Base-by-base conservation (phyloP, 1,284 basidiomycete species). In the Ceratobasidium sp. region DNA sequence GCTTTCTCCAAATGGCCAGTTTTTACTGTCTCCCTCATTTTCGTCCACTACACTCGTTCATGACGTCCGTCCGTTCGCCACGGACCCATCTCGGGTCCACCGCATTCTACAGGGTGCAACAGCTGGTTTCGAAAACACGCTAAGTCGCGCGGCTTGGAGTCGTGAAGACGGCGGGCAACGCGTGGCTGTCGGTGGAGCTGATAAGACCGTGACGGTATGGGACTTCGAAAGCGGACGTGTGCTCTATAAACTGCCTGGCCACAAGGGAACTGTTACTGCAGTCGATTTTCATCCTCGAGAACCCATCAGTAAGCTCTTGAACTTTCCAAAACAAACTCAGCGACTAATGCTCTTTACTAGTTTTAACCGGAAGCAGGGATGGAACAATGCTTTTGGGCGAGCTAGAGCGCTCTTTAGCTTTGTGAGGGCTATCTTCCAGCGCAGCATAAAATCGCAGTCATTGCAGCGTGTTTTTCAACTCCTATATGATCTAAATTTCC, bases 281-380 rank as follows among this genome's bases (percentile, higher is more conserved):
- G 95, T 96, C 0, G 96, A 96, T 83, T 96, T 96, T 87, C 95
- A 97, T 83, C 94, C 95, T 20, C 95, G 92, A 84, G 97, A 98
- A 84, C 97, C 96, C 20, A 97, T 98, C 84, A 91, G 95, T 94
- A 84, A 81, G 91, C 87, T n/a, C 20, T 33, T 66, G 44, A 39
- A 12, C 49, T 67, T 44, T 61, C 26, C 51, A 5, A 44, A n/a
- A 28, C 42, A 40, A 64, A 56, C 10, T 20, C n/a, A 33, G 42
- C 26, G 2, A 46, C 55, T 67, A 7, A 23, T 55, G 20, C 42
- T 78, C 39, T 79, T 60, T 15, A 33, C 76, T 55, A 64, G 93
- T 96, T 80, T 87, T 97, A 71, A 96, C 95, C 0, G 92, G 90
- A 53, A 96, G 95, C 85, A 97, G 96, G 85, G 96, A 97, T 82